Base-by-base conservation (phyloP, 2,329 filamentous ascomycete genomes). In the Alternaria longipes region DNA sequence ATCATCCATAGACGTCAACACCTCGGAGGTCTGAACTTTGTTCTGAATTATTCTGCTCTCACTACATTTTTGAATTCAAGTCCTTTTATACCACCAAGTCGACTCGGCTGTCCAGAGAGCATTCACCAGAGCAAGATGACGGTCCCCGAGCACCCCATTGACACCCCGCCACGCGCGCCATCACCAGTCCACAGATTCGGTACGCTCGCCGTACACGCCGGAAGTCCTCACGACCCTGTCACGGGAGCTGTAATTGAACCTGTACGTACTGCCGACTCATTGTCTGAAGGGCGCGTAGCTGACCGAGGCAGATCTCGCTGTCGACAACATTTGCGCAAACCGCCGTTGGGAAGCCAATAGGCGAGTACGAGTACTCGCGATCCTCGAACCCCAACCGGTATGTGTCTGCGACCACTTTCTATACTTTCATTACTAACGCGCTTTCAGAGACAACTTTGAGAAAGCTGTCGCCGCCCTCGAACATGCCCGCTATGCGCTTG, bases 261-360 rank as follows among this genome's bases (percentile, higher is more conserved):
- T 71, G 86, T 88, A 76, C 66, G 84, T 66, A 30, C 30, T 45
- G 26, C 18, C 47, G 2, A 16, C 34, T 28, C 22, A 14, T 44
- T 0, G n/a, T 61, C 18, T 42, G 26, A 28, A 16, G n/a, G 1
- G 3, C 8, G 18, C 41, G 42, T 40, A 36, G 40, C 63, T 71
- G 46, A 70, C 60, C 34, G 54, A 47, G 34, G 32, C 66, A 88
- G 85, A 97, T 99, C 79, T 97, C 94, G 9, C 88, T 99, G 24
- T 97, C 94, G 24, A 98, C 95, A 16, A 99, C 95, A 6, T 99
- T 94, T 77, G 93, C 92, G n/a, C 95, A 99, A 83, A 90, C 89
- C 14, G 87, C 89, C 12, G 93, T 97, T 22, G 95, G 94, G 66
- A 88, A 91, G 80, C 95, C 95, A 1, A 84, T 98, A 30, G 95